Base-by-base conservation (phyloP, 2,329 filamentous ascomycete species). In the Aureobasidium sp. region DNA sequence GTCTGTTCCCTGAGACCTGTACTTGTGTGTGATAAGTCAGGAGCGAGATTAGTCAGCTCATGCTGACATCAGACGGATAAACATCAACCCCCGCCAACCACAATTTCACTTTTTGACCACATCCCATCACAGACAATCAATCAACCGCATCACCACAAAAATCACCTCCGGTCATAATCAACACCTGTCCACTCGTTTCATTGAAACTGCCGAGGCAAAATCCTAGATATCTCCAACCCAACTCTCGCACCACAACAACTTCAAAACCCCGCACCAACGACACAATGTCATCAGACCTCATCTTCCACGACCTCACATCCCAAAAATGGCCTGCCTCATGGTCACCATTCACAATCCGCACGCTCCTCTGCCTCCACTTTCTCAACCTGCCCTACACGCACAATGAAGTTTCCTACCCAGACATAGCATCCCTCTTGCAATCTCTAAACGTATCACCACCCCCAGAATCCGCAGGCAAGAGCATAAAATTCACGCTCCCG, bases 271-370 rank as follows among this genome's bases (percentile, higher is more conserved):
- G 7, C n/a, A 25, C 22, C 25, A 25, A 14, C n/a, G n/a, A 24
- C 37, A 32, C 2, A 16, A 45, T 47, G 41, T 12, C 34, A 12
- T 17, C 49, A 4, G 19, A 39, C 19, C 35, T 54, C 7, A 48
- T n/a, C 27, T 54, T 48, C 35, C 40, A 54, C 35, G 51, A 54
- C 35, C 5, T 54, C 19, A 35, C 32, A 4, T 40, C 40, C 6
- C n/a, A 29, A 19, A 25, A 30, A 27, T 47, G 34, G 34, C 51
- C 51, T 7, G 17, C 12, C 14, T 25, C 41, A 4, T 54, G 51
- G 51, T 54, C 51, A 6, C 51, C 51, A 35, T 54, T 40, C 14
- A 48, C 34, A 11, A 22, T 34, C 51, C 40, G 40, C 22, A 54
- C 51, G 14, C 17, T 24, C 3, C 24, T 48, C 14, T 30, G 21